phyloP scores from a whole-genome alignment of 768 basidiomycete species.

The Phaeolepiota aurea region DNA sequence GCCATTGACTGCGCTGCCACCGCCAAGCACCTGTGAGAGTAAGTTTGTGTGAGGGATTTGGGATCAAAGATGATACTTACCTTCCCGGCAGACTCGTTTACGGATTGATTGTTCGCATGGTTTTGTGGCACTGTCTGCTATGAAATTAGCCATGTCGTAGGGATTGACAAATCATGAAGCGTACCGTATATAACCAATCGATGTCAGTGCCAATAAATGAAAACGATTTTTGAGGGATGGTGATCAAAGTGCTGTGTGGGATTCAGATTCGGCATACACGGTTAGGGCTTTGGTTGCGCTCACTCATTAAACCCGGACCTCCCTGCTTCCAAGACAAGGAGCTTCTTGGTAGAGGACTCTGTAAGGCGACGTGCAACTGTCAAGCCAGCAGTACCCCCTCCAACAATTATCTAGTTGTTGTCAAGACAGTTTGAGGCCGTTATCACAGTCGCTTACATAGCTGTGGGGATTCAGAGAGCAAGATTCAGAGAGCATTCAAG shows the following conservation, averaged over 20 bases:
- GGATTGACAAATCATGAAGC: constrained; percentile 1
- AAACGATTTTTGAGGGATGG: constrained; percentile 19
- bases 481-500: no score
- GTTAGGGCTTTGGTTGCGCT: no score
- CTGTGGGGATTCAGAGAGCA: no score
- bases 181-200: constrained; percentile 17
- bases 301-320: constrained; percentile 17
- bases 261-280: no score
- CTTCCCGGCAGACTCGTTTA: constrained; percentile 21
- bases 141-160: no score
- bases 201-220: constrained; percentile 17
- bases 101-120: constrained; percentile 12
- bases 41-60: neutral
- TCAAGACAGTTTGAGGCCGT: no score
- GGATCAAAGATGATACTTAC: constrained; percentile 5
- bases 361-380: constrained; percentile 22
- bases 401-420: constrained; percentile 21
- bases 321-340: constrained; percentile 25
- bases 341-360: constrained; percentile 11
- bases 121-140: constrained; percentile 15
- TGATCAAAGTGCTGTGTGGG: constrained; percentile 17
- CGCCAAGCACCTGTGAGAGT: constrained; percentile 22
- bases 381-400: constrained; percentile 25
- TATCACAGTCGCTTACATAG: no score
- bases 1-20: constrained; percentile 26